Percentiles rank a stretch among this genome's conserved stretches.
Evolutionary conservation across 805 yeast genomes (phyloP).

Genomic region (Kodamaea sagamina): DNA sequence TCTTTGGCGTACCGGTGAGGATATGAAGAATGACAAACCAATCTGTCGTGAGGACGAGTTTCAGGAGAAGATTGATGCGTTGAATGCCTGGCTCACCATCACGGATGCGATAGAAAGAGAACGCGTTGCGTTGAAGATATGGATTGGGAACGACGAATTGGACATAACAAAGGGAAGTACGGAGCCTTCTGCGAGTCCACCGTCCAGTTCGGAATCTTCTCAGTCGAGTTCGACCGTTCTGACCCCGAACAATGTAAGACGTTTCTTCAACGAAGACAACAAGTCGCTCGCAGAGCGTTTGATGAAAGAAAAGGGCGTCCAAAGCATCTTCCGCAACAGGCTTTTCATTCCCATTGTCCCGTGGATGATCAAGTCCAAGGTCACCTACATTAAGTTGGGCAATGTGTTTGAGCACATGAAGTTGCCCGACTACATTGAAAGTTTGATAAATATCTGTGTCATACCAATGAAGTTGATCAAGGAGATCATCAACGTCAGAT

Average conservation of each 20-base stretch:
- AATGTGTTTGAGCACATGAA: conserved; percentile 65
- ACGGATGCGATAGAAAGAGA: conserved; percentile 68
- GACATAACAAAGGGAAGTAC: conserved; percentile 53
- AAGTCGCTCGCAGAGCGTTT: conserved; percentile 79
- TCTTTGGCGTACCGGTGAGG: conserved; percentile 76
- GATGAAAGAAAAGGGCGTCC: conserved; percentile 77
- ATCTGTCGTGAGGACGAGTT: conserved; percentile 64
- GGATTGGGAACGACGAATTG: conserved; percentile 84
- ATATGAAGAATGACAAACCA: conserved; percentile 80
- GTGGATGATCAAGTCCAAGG: conserved; percentile 78
- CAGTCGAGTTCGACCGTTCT: conserved; percentile 18
- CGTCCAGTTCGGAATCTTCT: conserved; percentile 19
- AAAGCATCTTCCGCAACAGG: conserved; percentile 67
- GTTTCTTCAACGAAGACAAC: conserved; percentile 57
- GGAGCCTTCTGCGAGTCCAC: conserved; percentile 17
- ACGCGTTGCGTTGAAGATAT: conserved; percentile 57
- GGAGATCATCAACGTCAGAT: conserved; percentile 72
- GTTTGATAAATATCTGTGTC: conserved; percentile 61
- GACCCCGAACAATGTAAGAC: conserved; percentile 18
- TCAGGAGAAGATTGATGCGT: conserved; percentile 65
- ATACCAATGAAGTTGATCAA: conserved; percentile 81
- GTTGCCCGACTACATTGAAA: conserved; percentile 70
- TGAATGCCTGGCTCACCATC: conserved; percentile 81
- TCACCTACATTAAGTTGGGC: conserved; percentile 63
- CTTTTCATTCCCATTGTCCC: conserved; percentile 71